Percentiles rank a stretch among this genome's conserved stretches.
These are phyloP conservation scores for Vinca minor DNA, from an alignment of 257 asterid genomes.

Conservation along the genomic window DNA sequence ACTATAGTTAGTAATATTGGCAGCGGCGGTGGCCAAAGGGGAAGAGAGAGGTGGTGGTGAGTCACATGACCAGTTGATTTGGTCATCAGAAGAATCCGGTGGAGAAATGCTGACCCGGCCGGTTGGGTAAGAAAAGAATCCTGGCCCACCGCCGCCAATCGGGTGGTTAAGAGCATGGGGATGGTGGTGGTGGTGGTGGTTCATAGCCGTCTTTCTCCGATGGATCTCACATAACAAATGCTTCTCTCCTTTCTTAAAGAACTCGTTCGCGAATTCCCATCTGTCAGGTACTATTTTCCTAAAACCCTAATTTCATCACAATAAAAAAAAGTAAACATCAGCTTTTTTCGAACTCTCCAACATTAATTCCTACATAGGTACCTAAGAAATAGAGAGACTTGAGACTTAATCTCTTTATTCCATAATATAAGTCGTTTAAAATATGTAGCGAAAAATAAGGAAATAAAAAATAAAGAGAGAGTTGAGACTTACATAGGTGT, in stretches of 20 bases:
- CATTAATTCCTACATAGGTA: too few species aligned
- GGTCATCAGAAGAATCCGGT: conserved; percentile 71
- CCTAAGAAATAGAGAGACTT: too few species aligned
- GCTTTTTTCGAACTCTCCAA: too few species aligned
- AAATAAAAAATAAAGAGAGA: too few species aligned
- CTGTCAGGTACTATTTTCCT: conserved; percentile 91
- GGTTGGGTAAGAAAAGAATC: conserved; percentile 48
- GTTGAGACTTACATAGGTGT: conserved; percentile 73
- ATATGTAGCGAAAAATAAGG: too few species aligned
- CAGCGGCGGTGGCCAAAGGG: conserved; percentile 17
- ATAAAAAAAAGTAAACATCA: background rate
- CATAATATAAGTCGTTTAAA: too few species aligned
- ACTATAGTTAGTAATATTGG: background rate
- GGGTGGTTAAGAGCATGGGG: conserved; percentile 38
- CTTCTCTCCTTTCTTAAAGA: conserved; percentile 67
- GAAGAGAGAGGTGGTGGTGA: conserved; percentile 40
- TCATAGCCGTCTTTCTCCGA: conserved; percentile 66
- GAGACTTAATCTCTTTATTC: too few species aligned
- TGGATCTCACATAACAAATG: conserved; percentile 85
- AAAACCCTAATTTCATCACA: conserved; percentile 31
- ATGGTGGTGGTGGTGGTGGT: conserved; percentile 42
- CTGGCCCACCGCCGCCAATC: conserved; percentile 18
- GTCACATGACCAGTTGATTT: conserved; percentile 45
- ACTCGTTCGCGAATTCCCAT: conserved; percentile 92
- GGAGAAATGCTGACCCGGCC: conserved; percentile 65